Evolutionary conservation across 768 basidiomycete genomes (phyloP).

Genomic region (Dacryopinax primogenitus): DNA sequence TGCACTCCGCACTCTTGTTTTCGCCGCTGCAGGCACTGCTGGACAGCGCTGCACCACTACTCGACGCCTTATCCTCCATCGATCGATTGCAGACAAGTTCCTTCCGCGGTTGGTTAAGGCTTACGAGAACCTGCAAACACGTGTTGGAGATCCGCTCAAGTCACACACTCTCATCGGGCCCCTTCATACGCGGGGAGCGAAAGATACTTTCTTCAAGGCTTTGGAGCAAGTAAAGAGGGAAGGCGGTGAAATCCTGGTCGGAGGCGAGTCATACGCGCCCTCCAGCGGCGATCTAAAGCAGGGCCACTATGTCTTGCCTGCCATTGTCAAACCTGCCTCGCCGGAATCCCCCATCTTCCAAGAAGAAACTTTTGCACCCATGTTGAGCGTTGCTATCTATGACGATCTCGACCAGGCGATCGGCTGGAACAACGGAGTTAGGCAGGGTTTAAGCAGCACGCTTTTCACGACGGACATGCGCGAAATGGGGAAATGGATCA

Average conservation of each 20-base stretch:
- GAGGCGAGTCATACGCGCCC: slow-evolving; percentile 36
- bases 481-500: slow-evolving; percentile 83
- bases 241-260: slow-evolving; percentile 65
- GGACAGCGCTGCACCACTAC: slow-evolving; percentile 73
- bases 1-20: slow-evolving; percentile 82
- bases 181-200: slow-evolving; percentile 57
- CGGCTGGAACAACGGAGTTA: slow-evolving; percentile 78
- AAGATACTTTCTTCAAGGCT: slow-evolving; percentile 51
- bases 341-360: slow-evolving; percentile 48
- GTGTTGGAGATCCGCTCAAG: slow-evolving; percentile 76
- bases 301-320: slow-evolving; percentile 85
- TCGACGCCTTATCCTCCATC: slow-evolving; percentile 78
- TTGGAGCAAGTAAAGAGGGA: slow-evolving; percentile 47
- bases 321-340: slow-evolving; percentile 58
- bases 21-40: slow-evolving; percentile 80
- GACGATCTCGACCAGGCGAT: slow-evolving; percentile 79
- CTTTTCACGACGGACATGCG: slow-evolving; percentile 80
- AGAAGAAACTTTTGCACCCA: slow-evolving; percentile 78
- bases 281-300: slow-evolving; percentile 39
- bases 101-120: slow-evolving; percentile 57
- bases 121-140: slow-evolving; percentile 46
- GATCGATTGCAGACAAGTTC: slow-evolving; percentile 61
- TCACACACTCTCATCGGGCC: slow-evolving; percentile 69
- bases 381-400: slow-evolving; percentile 74
- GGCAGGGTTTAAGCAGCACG: slow-evolving; percentile 82